Percentiles rank a stretch among this genome's conserved stretches.
Conservation (phyloP, 306 rosid species). For the Cucumis cinereus region DNA sequence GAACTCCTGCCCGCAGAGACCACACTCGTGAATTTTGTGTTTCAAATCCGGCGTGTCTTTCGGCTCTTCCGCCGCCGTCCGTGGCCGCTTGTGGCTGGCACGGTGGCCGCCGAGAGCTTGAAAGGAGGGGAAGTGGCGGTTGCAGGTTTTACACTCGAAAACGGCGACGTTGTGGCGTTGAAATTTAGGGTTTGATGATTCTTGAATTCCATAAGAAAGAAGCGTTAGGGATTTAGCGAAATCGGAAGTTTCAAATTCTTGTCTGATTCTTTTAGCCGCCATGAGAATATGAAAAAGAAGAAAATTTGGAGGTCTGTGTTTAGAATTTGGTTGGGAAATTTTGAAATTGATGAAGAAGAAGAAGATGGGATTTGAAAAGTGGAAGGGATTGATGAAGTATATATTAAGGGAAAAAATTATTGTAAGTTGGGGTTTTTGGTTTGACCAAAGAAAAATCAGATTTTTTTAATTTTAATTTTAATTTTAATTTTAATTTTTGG, state of each 20-base stretch:
- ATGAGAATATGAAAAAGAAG: not conserved
- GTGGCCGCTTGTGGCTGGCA: slow-evolving; percentile 59
- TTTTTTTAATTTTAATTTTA: not conserved
- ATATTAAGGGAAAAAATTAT: not conserved
- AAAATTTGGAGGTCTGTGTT: not conserved
- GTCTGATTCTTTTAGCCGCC: slow-evolving; percentile 37
- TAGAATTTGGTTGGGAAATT: not conserved
- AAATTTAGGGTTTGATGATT: not conserved
- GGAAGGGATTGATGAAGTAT: not conserved
- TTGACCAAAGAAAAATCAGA: not conserved
- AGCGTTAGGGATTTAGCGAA: slow-evolving; percentile 29
- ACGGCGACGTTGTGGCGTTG: slow-evolving; percentile 12
- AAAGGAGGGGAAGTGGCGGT: slow-evolving; percentile 56
- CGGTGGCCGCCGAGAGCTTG: slow-evolving; percentile 93
- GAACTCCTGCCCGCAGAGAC: slow-evolving; percentile 53
- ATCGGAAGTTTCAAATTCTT: slow-evolving; percentile 10
- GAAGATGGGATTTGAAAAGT: not conserved
- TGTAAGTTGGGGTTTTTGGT: not conserved
- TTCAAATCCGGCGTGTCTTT: slow-evolving; percentile 4
- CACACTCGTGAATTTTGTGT: slow-evolving; percentile 45
- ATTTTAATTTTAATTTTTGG: not conserved
- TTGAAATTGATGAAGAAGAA: not conserved
- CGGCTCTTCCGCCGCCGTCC: slow-evolving; percentile 1
- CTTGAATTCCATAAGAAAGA: slow-evolving; percentile 14
- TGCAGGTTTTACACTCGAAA: slow-evolving; percentile 73